A percentile compares a stretch with the other conserved stretches of the same genome.
phyloP scores from a whole-genome alignment of 1,284 basidiomycete genomes.

The Ustilago esculenta region DNA sequence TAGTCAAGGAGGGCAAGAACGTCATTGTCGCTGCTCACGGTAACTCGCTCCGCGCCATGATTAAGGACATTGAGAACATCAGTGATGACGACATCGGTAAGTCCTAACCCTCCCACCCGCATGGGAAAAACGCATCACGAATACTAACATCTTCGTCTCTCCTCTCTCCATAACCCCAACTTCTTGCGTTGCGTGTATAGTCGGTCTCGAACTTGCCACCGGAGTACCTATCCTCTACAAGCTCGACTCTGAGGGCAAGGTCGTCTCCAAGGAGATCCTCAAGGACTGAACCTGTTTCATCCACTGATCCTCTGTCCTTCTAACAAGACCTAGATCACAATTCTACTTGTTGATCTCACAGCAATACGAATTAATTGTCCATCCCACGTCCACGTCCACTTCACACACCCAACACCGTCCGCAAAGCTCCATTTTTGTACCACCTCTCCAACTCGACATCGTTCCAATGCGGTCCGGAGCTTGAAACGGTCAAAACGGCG shows the following conservation, averaged over 20 bases:
- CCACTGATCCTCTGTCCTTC: too few relatives aligned
- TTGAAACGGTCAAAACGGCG: too few relatives aligned
- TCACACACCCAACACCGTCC: too few relatives aligned
- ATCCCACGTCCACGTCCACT: too few relatives aligned
- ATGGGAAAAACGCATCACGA: not conserved
- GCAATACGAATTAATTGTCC: too few relatives aligned
- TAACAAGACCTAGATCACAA: too few relatives aligned
- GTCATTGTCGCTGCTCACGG: constrained; percentile 69
- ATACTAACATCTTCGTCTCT: not conserved
- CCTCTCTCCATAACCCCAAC: too few relatives aligned
- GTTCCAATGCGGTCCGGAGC: too few relatives aligned
- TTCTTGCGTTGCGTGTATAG: constrained; percentile 1
- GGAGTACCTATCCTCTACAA: constrained; percentile 69
- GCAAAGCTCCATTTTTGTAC: too few relatives aligned
- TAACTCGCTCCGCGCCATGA: constrained; percentile 68
- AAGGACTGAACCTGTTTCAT: constrained; percentile 15
- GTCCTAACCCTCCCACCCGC: constrained; percentile 1
- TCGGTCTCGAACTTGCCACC: constrained; percentile 68
- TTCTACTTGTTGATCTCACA: too few relatives aligned
- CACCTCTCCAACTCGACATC: too few relatives aligned
- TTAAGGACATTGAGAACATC: constrained; percentile 68
- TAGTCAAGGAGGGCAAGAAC: constrained; percentile 68
- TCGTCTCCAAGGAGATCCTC: constrained; percentile 65
- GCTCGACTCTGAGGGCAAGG: constrained; percentile 65
- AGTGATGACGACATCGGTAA: constrained; percentile 67